Evolutionary conservation across 805 yeast genomes (phyloP).

Genomic region (Teunomyces atbi): DNA sequence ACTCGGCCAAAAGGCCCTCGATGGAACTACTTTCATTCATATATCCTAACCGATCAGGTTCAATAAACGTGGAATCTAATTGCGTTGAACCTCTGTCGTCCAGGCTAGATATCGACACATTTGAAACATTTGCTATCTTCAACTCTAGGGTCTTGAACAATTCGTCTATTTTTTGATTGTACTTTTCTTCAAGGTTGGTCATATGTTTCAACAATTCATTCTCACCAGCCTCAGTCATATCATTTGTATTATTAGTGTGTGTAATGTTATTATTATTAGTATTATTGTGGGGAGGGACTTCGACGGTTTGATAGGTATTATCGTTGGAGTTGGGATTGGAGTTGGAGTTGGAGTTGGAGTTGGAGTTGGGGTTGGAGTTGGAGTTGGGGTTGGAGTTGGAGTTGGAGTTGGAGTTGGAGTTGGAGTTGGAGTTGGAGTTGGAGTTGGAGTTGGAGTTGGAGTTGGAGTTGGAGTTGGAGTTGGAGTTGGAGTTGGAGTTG

Average conservation of each 20-base stretch:
- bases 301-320: neutral
- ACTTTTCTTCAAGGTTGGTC: neutral
- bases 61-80: neutral
- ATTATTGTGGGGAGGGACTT: neutral
- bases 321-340: neutral
- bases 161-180: neutral
- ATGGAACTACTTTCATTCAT: constrained; percentile 1
- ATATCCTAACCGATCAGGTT: neutral
- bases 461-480: neutral
- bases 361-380: neutral
- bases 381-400: neutral
- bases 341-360: neutral
- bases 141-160: neutral
- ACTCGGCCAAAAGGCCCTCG: neutral
- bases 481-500: neutral
- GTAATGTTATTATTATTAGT: neutral
- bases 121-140: neutral
- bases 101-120: neutral
- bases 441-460: neutral
- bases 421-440: neutral
- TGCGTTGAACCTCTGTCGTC: neutral
- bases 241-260: neutral
- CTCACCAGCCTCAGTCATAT: neutral
- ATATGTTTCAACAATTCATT: neutral
- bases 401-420: too few relatives aligned